A percentile compares a stretch with the other conserved stretches of the same genome.
Evolutionary conservation across 1,284 basidiomycete species (phyloP).

Genomic region (Pseudozyma tsukubaensis): DNA sequence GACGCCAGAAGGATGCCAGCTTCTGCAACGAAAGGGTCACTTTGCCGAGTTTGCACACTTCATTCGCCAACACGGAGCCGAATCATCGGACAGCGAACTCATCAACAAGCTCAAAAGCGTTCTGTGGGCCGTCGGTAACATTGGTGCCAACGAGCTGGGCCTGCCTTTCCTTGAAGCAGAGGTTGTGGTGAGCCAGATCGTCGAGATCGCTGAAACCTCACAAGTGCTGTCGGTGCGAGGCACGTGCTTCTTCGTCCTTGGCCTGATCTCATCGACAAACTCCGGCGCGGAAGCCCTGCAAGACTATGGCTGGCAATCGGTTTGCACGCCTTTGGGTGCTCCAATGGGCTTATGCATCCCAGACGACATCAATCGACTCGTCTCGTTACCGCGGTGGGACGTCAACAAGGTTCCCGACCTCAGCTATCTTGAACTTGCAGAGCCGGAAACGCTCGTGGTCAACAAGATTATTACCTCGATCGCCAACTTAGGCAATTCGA

Average conservation of each 20-base stretch:
- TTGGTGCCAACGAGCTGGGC: conserved; percentile 88
- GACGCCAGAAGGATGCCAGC: conserved; percentile 90
- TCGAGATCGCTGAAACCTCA: conserved; percentile 90
- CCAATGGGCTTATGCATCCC: conserved; percentile 93
- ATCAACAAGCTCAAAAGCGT: conserved; percentile 92
- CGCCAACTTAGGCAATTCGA: conserved; percentile 93
- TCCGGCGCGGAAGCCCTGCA: conserved; percentile 85
- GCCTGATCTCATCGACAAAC: conserved; percentile 80
- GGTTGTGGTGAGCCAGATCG: conserved; percentile 86
- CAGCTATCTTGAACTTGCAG: conserved; percentile 38
- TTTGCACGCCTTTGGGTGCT: conserved; percentile 84
- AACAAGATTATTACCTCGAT: conserved; percentile 89
- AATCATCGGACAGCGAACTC: conserved; percentile 83
- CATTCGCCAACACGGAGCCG: conserved; percentile 85
- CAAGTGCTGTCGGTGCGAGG: conserved; percentile 90
- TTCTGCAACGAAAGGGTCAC: conserved; percentile 88
- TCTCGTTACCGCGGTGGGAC: conserved; percentile 84
- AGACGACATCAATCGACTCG: conserved; percentile 81
- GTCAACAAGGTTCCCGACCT: conserved; percentile 24
- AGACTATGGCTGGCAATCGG: conserved; percentile 84
- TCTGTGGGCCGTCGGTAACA: conserved; percentile 95
- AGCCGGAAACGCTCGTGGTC: conserved; percentile 76
- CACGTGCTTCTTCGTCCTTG: conserved; percentile 95
- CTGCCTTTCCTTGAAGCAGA: conserved; percentile 95
- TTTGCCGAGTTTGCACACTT: conserved; percentile 91